These are phyloP conservation scores for Podospora appendiculata DNA, from an alignment of 495 filamentous ascomycete species.

Conservation along the genomic window DNA sequence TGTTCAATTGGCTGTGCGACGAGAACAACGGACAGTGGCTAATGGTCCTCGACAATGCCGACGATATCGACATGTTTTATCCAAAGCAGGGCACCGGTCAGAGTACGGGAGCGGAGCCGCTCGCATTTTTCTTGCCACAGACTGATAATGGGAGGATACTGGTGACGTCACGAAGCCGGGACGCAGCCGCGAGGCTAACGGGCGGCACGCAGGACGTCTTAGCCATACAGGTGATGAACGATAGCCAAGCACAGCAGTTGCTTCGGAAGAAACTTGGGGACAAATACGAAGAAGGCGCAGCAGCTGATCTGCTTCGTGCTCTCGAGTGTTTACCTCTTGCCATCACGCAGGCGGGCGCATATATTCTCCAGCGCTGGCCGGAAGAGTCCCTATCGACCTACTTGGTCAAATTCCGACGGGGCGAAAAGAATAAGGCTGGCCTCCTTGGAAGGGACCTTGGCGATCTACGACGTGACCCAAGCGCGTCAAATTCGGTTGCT, in stretches of 20 bases:
- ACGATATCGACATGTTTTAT: conserved; percentile 26
- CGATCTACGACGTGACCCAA: neutral
- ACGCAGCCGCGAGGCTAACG: conserved; percentile 19
- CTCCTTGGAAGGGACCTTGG: conserved; percentile 21
- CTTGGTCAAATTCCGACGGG: conserved; percentile 26
- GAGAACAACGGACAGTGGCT: conserved; percentile 29
- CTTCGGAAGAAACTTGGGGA: too few relatives aligned
- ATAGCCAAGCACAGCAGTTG: too few relatives aligned
- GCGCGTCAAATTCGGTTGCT: neutral
- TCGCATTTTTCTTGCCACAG: conserved; percentile 32
- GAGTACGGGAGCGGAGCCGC: neutral
- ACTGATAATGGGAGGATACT: conserved; percentile 28
- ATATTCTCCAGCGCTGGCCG: conserved; percentile 26
- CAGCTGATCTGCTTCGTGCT: conserved; percentile 19
- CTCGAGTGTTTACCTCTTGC: conserved; percentile 44
- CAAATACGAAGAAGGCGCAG: neutral
- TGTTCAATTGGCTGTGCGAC: conserved; percentile 32
- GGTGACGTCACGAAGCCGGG: conserved; percentile 25
- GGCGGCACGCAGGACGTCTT: neutral
- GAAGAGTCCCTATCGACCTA: conserved; percentile 26
- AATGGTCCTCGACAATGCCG: conserved; percentile 39
- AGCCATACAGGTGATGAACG: too few relatives aligned
- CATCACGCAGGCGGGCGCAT: conserved; percentile 20
- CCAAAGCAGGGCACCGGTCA: neutral
- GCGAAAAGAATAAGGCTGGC: conserved; percentile 18